phyloP scores from a whole-genome alignment of 768 basidiomycete genomes.

The Pisolithus tinctorius region DNA sequence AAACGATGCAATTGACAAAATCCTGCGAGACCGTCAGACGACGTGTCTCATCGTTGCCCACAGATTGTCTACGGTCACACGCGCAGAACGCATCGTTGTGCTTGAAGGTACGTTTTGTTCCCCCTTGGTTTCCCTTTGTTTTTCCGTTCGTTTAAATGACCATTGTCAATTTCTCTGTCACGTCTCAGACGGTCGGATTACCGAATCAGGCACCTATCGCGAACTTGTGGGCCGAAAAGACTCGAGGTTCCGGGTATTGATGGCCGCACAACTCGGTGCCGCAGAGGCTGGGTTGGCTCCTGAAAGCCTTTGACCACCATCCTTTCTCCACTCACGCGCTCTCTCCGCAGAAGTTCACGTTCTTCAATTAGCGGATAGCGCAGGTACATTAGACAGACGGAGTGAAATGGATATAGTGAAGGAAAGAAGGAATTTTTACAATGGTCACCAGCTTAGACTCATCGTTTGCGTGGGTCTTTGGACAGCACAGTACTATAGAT shows the following conservation, averaged over 20 bases:
- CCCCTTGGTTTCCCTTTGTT: neutral
- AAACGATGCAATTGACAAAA: slow-evolving; percentile 87
- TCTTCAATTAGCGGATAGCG: too few relatives aligned
- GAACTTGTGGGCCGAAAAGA: slow-evolving; percentile 64
- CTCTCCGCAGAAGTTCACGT: neutral
- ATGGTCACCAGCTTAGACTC: too few relatives aligned
- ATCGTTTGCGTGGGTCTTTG: too few relatives aligned
- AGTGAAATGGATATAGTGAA: too few relatives aligned
- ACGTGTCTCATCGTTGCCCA: slow-evolving; percentile 90
- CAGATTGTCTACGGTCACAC: slow-evolving; percentile 81
- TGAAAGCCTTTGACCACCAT: neutral
- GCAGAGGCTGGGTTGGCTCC: slow-evolving; percentile 17
- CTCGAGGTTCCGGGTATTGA: slow-evolving; percentile 78
- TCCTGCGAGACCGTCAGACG: slow-evolving; percentile 69
- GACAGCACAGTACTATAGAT: too few relatives aligned
- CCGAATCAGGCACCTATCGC: slow-evolving; percentile 77
- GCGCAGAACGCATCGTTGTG: slow-evolving; percentile 86
- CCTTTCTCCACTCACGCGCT: neutral
- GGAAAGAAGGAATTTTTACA: too few relatives aligned
- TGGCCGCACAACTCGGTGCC: slow-evolving; percentile 82
- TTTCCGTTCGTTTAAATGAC: neutral
- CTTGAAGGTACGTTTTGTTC: slow-evolving; percentile 56
- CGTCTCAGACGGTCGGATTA: slow-evolving; percentile 61
- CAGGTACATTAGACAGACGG: neutral
- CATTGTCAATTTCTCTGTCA: neutral